Evolutionary conservation across 441 rosid genomes (phyloP).

Genomic region (Capsella rubella): DNA sequence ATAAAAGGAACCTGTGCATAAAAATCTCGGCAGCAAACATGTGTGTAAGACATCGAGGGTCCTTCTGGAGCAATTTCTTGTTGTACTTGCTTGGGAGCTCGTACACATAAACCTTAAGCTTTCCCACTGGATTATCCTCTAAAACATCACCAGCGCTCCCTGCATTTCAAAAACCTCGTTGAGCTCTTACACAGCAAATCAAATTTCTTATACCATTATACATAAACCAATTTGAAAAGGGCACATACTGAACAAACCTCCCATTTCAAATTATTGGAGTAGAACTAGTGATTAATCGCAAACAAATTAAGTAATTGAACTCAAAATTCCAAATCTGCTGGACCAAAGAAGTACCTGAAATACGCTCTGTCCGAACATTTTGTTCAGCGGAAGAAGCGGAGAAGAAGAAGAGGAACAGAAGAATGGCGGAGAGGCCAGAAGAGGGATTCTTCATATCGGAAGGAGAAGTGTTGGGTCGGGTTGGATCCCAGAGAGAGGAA

Average conservation of each 20-base stretch:
- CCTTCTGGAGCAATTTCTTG: constrained; percentile 87
- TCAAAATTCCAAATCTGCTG: not conserved
- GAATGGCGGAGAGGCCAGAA: constrained; percentile 42
- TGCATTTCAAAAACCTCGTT: constrained; percentile 38
- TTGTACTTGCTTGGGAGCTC: constrained; percentile 95
- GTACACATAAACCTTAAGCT: constrained; percentile 79
- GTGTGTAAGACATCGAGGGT: constrained; percentile 86
- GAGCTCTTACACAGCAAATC: not conserved
- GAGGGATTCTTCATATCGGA: constrained; percentile 47
- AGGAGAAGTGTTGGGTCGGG: constrained; percentile 32
- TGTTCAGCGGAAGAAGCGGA: constrained; percentile 49
- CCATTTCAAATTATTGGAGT: not conserved
- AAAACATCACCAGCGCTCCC: constrained; percentile 96
- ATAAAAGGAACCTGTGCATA: constrained; percentile 88
- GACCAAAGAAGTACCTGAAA: constrained; percentile 58
- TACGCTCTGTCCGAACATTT: constrained; percentile 64
- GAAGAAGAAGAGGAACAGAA: constrained; percentile 44
- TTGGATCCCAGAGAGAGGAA: constrained; percentile 25
- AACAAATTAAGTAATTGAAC: not conserved
- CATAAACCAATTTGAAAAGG: not conserved
- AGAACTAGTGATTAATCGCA: not conserved
- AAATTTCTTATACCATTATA: not conserved
- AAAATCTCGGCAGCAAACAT: constrained; percentile 97
- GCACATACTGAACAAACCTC: not conserved
- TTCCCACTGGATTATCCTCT: constrained; percentile 95